Percentiles rank a stretch among this genome's conserved stretches.
Conservation (phyloP, 345 rosid genomes). For the Moricandia moricandioides region DNA sequence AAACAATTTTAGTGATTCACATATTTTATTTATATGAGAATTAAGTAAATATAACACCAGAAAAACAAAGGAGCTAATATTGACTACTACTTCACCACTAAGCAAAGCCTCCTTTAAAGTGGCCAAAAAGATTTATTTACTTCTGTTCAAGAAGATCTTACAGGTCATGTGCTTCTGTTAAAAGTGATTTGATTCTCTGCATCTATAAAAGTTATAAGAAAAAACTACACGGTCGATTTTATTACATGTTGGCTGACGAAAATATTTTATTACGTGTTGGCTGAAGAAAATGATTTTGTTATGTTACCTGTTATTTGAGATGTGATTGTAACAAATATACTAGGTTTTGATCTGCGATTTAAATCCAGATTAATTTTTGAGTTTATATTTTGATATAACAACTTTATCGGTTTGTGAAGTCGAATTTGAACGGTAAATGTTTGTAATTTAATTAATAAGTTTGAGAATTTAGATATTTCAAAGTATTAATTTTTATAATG, state of each 20-base stretch:
- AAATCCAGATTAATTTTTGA: too few species aligned
- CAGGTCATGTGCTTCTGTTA: slow-evolving; percentile 34
- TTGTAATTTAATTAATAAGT: too few species aligned
- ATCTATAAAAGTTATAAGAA: slow-evolving; percentile 1
- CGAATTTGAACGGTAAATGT: too few species aligned
- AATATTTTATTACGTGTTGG: background rate
- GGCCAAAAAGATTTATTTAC: slow-evolving; percentile 22
- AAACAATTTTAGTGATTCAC: background rate
- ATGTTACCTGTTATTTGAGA: background rate
- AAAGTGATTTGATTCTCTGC: slow-evolving; percentile 37
- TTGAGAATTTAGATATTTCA: too few species aligned
- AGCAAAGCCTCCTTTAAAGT: slow-evolving; percentile 34
- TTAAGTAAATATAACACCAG: background rate
- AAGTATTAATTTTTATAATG: too few species aligned
- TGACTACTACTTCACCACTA: slow-evolving; percentile 31
- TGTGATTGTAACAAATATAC: background rate
- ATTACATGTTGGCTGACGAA: background rate
- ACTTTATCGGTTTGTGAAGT: too few species aligned
- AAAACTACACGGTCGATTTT: slow-evolving; percentile 8
- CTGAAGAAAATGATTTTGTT: background rate
- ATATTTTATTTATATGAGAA: background rate
- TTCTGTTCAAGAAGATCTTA: slow-evolving; percentile 26
- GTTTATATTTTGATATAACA: too few species aligned
- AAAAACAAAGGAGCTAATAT: background rate
- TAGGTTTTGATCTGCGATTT: too few species aligned